These are phyloP conservation scores for Meyerozyma guilliermondii DNA, from an alignment of 1,139 yeast species.

Conservation along the genomic window DNA sequence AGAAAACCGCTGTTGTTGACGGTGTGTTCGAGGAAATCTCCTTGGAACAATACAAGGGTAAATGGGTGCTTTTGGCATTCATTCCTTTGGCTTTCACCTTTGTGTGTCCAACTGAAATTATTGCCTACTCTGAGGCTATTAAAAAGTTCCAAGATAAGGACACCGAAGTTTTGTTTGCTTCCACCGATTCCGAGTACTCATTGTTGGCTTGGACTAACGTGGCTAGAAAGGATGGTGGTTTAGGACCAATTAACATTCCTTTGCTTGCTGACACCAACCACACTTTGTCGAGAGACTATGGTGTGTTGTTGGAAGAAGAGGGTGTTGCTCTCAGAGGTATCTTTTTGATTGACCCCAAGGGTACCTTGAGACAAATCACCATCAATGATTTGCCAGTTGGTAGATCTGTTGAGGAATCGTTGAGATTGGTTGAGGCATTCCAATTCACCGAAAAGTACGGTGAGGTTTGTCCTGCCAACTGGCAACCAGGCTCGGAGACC, in stretches of 20 bases:
- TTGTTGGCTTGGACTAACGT: constrained; percentile 97
- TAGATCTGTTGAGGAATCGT: constrained; percentile 95
- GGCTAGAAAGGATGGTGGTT: constrained; percentile 96
- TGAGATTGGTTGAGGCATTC: constrained; percentile 97
- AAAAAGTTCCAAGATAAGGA: constrained; percentile 84
- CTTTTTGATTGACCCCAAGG: constrained; percentile 95
- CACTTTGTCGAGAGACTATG: constrained; percentile 89
- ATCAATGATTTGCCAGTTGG: constrained; percentile 98
- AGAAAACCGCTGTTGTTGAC: constrained; percentile 93
- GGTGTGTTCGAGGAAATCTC: constrained; percentile 93
- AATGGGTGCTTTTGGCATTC: constrained; percentile 95
- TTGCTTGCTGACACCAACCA: constrained; percentile 96
- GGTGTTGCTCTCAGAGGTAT: constrained; percentile 98
- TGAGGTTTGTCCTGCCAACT: constrained; percentile 99
- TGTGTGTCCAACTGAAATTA: constrained; percentile 98
- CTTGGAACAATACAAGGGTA: constrained; percentile 92
- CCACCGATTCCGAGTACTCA: constrained; percentile 97
- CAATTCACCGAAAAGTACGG: constrained; percentile 98
- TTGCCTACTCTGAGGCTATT: constrained; percentile 95
- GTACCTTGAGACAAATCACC: constrained; percentile 90
- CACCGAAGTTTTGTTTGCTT: constrained; percentile 87
- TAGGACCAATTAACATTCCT: constrained; percentile 92
- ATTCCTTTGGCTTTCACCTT: constrained; percentile 98
- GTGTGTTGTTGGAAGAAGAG: constrained; percentile 92
- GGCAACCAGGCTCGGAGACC: constrained; percentile 96